phyloP scores from a whole-genome alignment of 345 rosid species.

The Lenwebbia sp. region DNA sequence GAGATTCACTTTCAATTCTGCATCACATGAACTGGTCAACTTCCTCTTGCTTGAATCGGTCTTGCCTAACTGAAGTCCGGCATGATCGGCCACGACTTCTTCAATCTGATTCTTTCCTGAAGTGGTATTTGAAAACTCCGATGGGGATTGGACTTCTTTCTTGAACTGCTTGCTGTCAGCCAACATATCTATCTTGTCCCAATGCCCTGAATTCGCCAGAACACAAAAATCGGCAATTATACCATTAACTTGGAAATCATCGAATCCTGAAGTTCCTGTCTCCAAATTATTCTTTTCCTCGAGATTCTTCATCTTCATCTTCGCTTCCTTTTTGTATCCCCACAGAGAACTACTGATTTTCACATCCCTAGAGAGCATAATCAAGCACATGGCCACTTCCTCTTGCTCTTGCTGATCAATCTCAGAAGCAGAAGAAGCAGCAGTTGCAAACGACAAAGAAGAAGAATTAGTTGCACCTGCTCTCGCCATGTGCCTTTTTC shows the following conservation, averaged over 20 bases:
- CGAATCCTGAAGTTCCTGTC: background rate
- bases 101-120: background rate
- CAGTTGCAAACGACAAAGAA: conserved; percentile 21
- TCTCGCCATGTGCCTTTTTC: conserved; percentile 19
- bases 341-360: conserved; percentile 6
- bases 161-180: background rate
- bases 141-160: background rate
- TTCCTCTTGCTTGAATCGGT: conserved; percentile 6
- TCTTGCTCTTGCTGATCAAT: conserved; percentile 52
- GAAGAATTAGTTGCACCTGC: conserved; percentile 18
- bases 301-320: conserved; percentile 4
- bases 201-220: conserved; percentile 1
- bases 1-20: conserved; percentile 4
- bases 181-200: background rate
- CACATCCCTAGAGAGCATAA: conserved; percentile 58
- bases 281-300: background rate
- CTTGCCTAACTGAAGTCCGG: background rate
- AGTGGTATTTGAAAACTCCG: background rate
- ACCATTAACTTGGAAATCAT: background rate
- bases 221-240: background rate
- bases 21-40: conserved; percentile 3
- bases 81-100: background rate
- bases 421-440: conserved; percentile 35
- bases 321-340: conserved; percentile 9
- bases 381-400: conserved; percentile 51